phyloP scores from a whole-genome alignment of 2,329 filamentous ascomycete genomes.

The Pezicula radicicola region DNA sequence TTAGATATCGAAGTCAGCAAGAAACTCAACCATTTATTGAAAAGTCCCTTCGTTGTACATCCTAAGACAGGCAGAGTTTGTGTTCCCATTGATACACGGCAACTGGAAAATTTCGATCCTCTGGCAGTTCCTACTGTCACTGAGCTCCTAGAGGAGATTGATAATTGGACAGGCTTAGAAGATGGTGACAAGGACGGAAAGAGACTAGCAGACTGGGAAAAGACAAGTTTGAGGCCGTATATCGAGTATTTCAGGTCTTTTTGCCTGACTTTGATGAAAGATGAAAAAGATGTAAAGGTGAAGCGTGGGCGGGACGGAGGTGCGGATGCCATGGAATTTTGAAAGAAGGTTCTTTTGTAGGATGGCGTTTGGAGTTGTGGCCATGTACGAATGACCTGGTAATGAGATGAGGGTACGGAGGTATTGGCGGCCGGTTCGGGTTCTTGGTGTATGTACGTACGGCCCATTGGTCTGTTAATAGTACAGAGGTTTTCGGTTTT shows the following conservation, averaged over 20 bases:
- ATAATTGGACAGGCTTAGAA: slow-evolving; percentile 63
- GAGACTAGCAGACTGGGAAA: slow-evolving; percentile 83
- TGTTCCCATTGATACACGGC: slow-evolving; percentile 81
- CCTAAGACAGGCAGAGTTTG: slow-evolving; percentile 92
- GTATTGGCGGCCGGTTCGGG: too few relatives aligned
- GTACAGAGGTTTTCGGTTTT: too few relatives aligned
- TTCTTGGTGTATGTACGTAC: too few relatives aligned
- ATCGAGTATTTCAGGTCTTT: slow-evolving; percentile 86
- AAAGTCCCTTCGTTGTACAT: slow-evolving; percentile 94
- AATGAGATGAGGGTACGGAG: too few relatives aligned
- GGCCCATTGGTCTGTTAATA: too few relatives aligned
- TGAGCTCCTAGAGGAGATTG: slow-evolving; percentile 78
- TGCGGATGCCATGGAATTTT: slow-evolving; percentile 64
- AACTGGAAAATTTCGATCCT: slow-evolving; percentile 81
- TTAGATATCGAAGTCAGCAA: slow-evolving; percentile 97
- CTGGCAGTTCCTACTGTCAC: slow-evolving; percentile 86
- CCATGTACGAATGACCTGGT: too few relatives aligned
- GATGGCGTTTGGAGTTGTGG: not conserved
- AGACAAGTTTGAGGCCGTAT: slow-evolving; percentile 91
- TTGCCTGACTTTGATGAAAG: slow-evolving; percentile 74
- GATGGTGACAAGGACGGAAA: slow-evolving; percentile 42
- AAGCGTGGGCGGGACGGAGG: slow-evolving; percentile 48
- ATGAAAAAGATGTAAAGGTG: slow-evolving; percentile 54
- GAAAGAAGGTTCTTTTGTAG: slow-evolving; percentile 16
- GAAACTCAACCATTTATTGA: slow-evolving; percentile 96